Conservation (phyloP, 208 protist genomes). For the Jaenimonas drosophilae region DNA sequence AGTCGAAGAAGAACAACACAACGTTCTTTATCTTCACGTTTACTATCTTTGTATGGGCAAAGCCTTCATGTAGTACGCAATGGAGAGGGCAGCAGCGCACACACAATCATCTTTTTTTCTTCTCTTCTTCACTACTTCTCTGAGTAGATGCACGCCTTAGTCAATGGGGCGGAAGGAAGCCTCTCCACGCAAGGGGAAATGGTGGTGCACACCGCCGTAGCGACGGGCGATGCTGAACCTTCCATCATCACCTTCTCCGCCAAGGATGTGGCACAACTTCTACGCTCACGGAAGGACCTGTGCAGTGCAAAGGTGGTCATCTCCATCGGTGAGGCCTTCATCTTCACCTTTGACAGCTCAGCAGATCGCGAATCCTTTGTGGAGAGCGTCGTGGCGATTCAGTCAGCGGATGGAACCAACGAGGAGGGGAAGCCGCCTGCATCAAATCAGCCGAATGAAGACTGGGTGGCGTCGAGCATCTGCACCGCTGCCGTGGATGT, state of each 20-base stretch:
- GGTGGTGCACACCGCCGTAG: slow-evolving; percentile 13
- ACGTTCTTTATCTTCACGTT: slow-evolving; percentile 5
- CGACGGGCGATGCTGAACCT: background rate
- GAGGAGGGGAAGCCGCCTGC: slow-evolving; percentile 6
- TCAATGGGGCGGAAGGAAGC: slow-evolving; percentile 29
- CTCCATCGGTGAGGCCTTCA: slow-evolving; percentile 3
- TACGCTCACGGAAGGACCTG: slow-evolving; percentile 54
- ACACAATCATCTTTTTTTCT: background rate
- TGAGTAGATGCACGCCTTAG: slow-evolving; percentile 23
- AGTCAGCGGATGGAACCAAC: slow-evolving; percentile 6
- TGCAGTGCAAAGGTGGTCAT: slow-evolving; percentile 30
- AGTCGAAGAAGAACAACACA: too few species aligned
- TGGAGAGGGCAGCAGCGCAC: background rate
- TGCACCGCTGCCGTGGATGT: slow-evolving; percentile 60
- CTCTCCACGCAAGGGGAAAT: slow-evolving; percentile 33
- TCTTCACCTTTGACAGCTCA: background rate
- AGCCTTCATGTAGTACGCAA: background rate
- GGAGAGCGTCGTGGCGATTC: background rate
- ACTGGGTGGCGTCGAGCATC: slow-evolving; percentile 50
- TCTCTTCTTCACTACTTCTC: slow-evolving; percentile 4
- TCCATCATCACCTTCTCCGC: slow-evolving; percentile 13
- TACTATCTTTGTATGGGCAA: background rate
- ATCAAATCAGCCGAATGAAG: slow-evolving; percentile 18
- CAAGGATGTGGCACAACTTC: slow-evolving; percentile 40
- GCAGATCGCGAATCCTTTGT: background rate